Evolutionary conservation across 129 eudicot genomes (phyloP), one percentile per base, ranked within the genome.

Genomic region (Ambrosia artemisiifolia): DNA sequence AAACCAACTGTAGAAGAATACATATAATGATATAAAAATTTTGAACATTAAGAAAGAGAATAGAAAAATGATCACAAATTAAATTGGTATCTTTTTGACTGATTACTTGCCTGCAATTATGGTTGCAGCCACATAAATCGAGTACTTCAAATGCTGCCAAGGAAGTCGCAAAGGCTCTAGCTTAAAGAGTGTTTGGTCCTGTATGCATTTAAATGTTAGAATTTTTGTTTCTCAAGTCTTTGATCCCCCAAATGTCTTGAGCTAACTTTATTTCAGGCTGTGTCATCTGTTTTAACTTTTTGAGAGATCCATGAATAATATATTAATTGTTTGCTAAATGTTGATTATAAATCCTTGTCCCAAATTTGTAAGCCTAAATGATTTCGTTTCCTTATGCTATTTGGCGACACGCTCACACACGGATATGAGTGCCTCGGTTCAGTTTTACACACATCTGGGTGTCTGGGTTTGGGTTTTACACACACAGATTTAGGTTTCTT

Each of bases 111-210:
- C 35, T 12, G 71, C 16, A 42, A 24, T 62, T 48, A 69, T 75
- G 66, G 35, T 40, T 78, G 84, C 92, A 86, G 92, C 92, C 88
- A 49, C 72, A 66, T 55, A 54, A 75, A 16, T 42, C 57, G 59
- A 80, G 53, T 63, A 70, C 79, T n/a, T 67, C 83, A 44, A 40
- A 76, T 34, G 78, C 78, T 33, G 80, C 72, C 55, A 82, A 65
- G 82, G 82, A 83, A 75, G 60, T 78, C 38, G 71, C 69, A 18
- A 83, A 81, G 30, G 18, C 84, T 57, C 53, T 75, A 75, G 88
- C 83, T 47, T 83, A 83, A 65, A 57, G 69, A 18, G 66, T 64
- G 59, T 20, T 35, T 74, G 16, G 9, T 11, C 65, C 67, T 78
- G 72, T 78, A 77, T 70, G 72, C 72, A 70, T 63, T 16, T 6